Conservation (phyloP, 2,329 filamentous ascomycete species). For the Pseudocercospora eumusae region DNA sequence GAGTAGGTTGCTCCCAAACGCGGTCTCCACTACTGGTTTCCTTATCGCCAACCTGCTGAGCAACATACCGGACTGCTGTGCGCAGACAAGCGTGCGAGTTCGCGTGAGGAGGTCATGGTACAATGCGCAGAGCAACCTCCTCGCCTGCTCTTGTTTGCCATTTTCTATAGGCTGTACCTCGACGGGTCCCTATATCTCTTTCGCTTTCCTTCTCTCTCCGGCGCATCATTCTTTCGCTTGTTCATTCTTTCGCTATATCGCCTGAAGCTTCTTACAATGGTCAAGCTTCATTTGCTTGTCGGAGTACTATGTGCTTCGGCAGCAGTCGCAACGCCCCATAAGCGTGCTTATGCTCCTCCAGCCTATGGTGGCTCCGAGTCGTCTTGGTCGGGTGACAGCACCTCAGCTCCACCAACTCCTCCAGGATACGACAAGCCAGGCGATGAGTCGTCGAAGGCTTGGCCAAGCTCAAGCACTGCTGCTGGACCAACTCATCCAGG, state of each 20-base stretch:
- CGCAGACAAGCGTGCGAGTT: constrained; percentile 1
- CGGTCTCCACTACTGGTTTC: constrained; percentile 8
- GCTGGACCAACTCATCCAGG: background rate
- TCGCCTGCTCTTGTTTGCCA: constrained; percentile 4
- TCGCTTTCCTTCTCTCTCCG: constrained; percentile 2
- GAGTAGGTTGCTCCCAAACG: constrained; percentile 1
- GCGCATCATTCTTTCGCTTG: constrained; percentile 5
- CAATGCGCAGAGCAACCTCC: constrained; percentile 13
- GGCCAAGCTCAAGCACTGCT: background rate
- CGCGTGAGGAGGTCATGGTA: constrained; percentile 11
- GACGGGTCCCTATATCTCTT: background rate
- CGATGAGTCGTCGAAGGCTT: background rate
- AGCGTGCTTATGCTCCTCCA: constrained; percentile 10
- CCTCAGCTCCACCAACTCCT: background rate
- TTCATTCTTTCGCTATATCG: constrained; percentile 2
- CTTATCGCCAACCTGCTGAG: constrained; percentile 3
- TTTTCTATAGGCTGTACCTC: constrained; percentile 3
- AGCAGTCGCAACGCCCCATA: constrained; percentile 13
- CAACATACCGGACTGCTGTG: constrained; percentile 15
- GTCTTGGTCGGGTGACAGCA: background rate
- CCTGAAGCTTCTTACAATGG: constrained; percentile 10
- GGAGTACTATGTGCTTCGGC: constrained; percentile 16
- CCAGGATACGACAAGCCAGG: background rate
- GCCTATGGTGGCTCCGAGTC: constrained; percentile 9
- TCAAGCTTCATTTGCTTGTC: constrained; percentile 15